Evolutionary conservation across 2,329 filamentous ascomycete species (phyloP).

Genomic region (Immersiporthe knoxdaviesiana): DNA sequence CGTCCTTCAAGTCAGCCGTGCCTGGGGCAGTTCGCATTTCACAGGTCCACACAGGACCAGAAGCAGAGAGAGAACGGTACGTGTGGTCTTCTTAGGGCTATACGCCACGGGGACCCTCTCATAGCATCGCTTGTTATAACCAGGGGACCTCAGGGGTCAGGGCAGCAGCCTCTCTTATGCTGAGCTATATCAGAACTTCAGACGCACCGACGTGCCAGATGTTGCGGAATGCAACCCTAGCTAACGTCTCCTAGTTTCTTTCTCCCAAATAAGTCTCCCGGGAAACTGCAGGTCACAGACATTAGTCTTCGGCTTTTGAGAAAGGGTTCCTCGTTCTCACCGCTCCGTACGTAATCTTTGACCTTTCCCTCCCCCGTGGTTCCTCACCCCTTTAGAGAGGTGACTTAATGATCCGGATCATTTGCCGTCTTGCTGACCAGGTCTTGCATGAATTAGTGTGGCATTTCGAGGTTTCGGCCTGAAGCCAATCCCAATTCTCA

Average conservation of each 20-base stretch:
- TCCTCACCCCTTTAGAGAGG: background rate
- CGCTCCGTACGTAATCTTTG: background rate
- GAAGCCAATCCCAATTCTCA: background rate
- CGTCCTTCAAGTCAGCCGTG: background rate
- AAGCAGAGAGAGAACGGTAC: background rate
- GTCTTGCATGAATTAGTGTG: background rate
- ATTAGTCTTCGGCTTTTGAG: constrained; percentile 2
- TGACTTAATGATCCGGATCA: background rate
- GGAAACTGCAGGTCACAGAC: background rate
- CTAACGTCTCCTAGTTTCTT: background rate
- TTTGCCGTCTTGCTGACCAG: background rate
- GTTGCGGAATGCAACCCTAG: constrained; percentile 14
- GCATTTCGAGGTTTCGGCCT: background rate
- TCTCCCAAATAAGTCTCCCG: background rate
- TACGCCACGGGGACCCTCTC: background rate
- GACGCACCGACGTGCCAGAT: constrained; percentile 15
- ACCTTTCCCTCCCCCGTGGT: background rate
- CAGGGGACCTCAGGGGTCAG: constrained; percentile 17
- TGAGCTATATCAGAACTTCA: constrained; percentile 6
- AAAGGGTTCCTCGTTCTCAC: background rate
- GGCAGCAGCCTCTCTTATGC: background rate
- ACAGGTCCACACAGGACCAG: background rate
- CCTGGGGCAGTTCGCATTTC: constrained; percentile 10
- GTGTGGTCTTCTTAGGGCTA: background rate
- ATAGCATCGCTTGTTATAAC: constrained; percentile 10